phyloP scores from a whole-genome alignment of 176 grass and related monocot species.

The Rhynchospora tenuis region DNA sequence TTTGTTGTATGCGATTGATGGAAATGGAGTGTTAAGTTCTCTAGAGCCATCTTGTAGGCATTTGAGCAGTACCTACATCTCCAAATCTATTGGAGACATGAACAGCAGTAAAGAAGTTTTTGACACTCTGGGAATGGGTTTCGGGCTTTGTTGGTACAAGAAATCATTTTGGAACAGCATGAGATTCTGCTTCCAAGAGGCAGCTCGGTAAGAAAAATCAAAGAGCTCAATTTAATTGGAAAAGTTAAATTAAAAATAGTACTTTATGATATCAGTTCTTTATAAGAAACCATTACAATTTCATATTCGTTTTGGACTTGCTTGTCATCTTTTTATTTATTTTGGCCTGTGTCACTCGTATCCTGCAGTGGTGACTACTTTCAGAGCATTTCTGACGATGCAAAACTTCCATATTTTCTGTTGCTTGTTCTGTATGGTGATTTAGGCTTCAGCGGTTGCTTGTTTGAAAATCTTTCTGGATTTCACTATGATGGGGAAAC shows the following conservation, averaged over 20 bases:
- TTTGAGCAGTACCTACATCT: neutral
- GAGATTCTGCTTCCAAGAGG: neutral
- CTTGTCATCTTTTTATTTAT: no score
- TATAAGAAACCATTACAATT: neutral
- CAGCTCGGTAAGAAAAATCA: neutral
- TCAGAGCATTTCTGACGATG: neutral
- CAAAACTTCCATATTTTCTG: neutral
- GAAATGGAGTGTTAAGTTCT: neutral
- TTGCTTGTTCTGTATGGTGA: neutral
- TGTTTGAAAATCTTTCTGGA: neutral
- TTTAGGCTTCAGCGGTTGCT: neutral
- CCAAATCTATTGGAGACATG: neutral
- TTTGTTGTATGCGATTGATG: neutral
- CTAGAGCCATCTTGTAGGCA: neutral
- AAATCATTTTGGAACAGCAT: neutral
- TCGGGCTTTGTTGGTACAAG: neutral
- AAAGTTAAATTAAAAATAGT: neutral
- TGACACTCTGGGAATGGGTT: conserved; percentile 3
- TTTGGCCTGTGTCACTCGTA: no score
- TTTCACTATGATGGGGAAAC: neutral
- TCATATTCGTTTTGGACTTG: neutral
- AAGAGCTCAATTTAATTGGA: neutral
- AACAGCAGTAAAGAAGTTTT: neutral
- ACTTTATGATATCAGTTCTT: neutral
- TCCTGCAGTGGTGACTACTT: no score